phyloP scores from a whole-genome alignment of 441 rosid genomes.

The Euphorbia schlechtendalii region DNA sequence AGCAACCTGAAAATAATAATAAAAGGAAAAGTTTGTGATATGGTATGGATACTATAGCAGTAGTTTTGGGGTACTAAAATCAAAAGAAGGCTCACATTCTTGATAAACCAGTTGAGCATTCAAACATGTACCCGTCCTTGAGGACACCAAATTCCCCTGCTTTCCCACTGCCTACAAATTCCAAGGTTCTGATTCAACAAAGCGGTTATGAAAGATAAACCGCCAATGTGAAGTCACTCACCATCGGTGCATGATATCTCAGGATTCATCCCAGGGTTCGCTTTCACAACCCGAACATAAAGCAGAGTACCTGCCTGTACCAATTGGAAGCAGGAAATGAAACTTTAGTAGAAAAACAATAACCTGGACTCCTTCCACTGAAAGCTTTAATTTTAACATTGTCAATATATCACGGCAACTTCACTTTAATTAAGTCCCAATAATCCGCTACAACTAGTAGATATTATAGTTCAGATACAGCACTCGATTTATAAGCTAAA shows the following conservation, averaged over 20 bases:
- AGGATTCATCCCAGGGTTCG: conserved; percentile 73
- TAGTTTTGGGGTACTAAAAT: neutral
- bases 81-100: conserved; percentile 50
- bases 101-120: conserved; percentile 78
- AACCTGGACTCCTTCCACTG: neutral
- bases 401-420: no score
- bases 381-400: neutral
- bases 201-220: neutral
- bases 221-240: conserved; percentile 24
- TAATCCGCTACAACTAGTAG: neutral
- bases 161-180: conserved; percentile 59
- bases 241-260: conserved; percentile 51
- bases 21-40: neutral
- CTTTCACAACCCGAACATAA: conserved; percentile 73
- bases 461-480: neutral
- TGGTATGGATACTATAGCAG: neutral
- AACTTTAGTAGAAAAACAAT: neutral
- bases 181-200: conserved; percentile 2
- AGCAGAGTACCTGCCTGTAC: conserved; percentile 70
- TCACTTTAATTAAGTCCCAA: neutral
- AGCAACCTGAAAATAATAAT: conserved; percentile 45
- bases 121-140: conserved; percentile 79
- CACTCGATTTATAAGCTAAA: neutral
- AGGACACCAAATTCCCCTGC: conserved; percentile 79
- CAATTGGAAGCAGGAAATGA: conserved; percentile 16